phyloP scores from a whole-genome alignment of 2,329 filamentous ascomycete genomes.

The Aspergillus fijiensis region DNA sequence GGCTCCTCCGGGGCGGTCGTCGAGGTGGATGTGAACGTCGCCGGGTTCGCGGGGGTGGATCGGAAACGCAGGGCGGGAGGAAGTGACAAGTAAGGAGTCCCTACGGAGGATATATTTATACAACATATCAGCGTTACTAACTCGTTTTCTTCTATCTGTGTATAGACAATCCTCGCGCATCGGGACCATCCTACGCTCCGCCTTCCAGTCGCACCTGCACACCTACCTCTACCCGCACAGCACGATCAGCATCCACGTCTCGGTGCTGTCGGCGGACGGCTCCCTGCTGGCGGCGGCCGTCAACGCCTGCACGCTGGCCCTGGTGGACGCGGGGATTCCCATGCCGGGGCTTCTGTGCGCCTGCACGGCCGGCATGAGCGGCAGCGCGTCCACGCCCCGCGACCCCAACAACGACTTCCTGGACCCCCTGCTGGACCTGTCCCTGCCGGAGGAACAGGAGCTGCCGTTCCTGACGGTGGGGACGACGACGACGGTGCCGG shows the following conservation, averaged over 20 bases:
- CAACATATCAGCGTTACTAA: neutral
- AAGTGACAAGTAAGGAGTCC: slow-evolving; percentile 69
- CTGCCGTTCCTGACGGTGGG: slow-evolving; percentile 84
- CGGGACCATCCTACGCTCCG: slow-evolving; percentile 68
- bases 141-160: neutral
- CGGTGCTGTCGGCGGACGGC: slow-evolving; percentile 87
- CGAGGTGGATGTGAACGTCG: slow-evolving; percentile 77
- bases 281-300: slow-evolving; percentile 84
- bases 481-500: slow-evolving; percentile 52
- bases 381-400: slow-evolving; percentile 43
- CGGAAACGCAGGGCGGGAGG: slow-evolving; percentile 69
- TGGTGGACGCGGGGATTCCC: slow-evolving; percentile 91
- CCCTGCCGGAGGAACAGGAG: slow-evolving; percentile 61
- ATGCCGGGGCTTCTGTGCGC: slow-evolving; percentile 91
- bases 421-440: slow-evolving; percentile 47
- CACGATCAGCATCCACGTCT: slow-evolving; percentile 77
- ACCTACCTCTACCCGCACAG: slow-evolving; percentile 86
- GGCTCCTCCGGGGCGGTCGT: slow-evolving; percentile 63
- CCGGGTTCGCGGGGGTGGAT: slow-evolving; percentile 85
- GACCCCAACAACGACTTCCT: slow-evolving; percentile 43
- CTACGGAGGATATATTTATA: neutral
- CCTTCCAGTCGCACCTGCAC: slow-evolving; percentile 76
- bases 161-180: slow-evolving; percentile 69
- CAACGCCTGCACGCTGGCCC: slow-evolving; percentile 86
- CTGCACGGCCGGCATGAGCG: slow-evolving; percentile 75